Conservation (phyloP, 2,329 filamentous ascomycete genomes). For the Fusarium sp. region DNA sequence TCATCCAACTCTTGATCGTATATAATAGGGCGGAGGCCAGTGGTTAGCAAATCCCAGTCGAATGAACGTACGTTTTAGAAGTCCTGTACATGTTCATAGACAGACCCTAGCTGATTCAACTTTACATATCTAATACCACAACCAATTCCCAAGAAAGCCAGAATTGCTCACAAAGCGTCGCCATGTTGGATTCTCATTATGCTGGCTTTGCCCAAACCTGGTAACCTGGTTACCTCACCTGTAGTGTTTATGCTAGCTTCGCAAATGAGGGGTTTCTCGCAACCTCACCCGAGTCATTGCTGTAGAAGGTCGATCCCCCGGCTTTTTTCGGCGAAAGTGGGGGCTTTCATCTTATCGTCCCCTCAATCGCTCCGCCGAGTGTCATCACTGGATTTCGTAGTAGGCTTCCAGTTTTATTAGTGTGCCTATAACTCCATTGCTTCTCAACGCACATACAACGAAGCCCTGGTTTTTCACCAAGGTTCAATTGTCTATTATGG, state of each 20-base stretch:
- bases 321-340: conserved; percentile 16
- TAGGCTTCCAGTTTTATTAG: not conserved
- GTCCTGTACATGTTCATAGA: too few relatives aligned
- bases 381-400: not conserved
- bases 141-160: too few relatives aligned
- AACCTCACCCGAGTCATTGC: not conserved
- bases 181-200: not conserved
- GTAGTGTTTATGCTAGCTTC: not conserved
- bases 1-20: too few relatives aligned
- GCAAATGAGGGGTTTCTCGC: not conserved
- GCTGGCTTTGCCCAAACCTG: too few relatives aligned
- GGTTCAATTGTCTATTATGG: fast-evolving
- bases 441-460: fast-evolving
- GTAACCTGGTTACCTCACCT: fast-evolving
- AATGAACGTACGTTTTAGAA: too few relatives aligned
- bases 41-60: too few relatives aligned
- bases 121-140: too few relatives aligned
- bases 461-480: not conserved
- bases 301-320: not conserved
- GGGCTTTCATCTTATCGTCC: not conserved
- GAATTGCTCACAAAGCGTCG: not conserved
- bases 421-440: not conserved
- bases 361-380: not conserved
- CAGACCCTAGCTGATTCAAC: too few relatives aligned
- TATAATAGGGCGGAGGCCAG: too few relatives aligned